Conservation (phyloP, 345 rosid genomes). For the Eucalyptus marginata region DNA sequence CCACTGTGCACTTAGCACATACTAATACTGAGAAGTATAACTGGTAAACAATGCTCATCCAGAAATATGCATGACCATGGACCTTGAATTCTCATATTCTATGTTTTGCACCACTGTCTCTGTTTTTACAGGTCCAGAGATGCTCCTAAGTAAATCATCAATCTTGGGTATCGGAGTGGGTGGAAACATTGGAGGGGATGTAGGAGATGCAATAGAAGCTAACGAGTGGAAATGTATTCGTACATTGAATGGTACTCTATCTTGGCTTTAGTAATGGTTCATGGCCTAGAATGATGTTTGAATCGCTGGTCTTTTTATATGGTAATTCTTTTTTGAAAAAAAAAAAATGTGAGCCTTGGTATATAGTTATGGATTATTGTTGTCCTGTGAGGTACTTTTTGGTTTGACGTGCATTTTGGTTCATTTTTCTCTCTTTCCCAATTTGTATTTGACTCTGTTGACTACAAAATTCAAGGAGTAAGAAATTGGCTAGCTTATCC, state of each 20-base stretch:
- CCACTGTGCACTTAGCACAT: not conserved
- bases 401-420: not conserved
- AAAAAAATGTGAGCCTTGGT: not conserved
- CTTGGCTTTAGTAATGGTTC: not conserved
- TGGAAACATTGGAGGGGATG: constrained; percentile 52
- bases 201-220: constrained; percentile 83
- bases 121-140: constrained; percentile 61
- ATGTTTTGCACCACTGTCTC: not conserved
- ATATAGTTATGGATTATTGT: not conserved
- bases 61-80: not conserved
- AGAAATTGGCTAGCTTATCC: not conserved
- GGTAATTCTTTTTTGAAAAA: not conserved
- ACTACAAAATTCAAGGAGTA: not conserved
- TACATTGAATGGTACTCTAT: constrained; percentile 53
- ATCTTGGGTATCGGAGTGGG: constrained; percentile 26
- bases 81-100: not conserved
- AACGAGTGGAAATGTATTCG: constrained; percentile 90
- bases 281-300: not conserved
- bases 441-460: not conserved
- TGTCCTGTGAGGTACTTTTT: not conserved
- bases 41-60: not conserved
- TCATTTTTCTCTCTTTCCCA: not conserved
- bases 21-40: not conserved
- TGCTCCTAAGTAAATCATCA: constrained; percentile 69
- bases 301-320: not conserved